Base-by-base conservation (phyloP, 192 early-diverging fungal species). In the Chytriomyces sp. region DNA sequence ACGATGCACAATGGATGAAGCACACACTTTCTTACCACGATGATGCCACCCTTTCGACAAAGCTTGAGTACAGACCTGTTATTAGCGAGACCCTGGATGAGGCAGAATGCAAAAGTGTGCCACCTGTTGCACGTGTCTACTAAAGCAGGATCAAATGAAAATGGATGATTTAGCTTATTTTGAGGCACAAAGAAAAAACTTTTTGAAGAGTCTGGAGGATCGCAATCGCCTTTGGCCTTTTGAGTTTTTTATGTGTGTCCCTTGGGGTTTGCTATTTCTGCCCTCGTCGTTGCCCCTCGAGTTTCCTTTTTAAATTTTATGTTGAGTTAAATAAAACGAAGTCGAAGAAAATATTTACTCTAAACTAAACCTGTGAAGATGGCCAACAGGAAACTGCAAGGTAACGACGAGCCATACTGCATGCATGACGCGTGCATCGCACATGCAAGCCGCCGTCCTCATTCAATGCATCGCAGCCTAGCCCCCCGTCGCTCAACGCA, bases 1-100 rank as follows among this genome's bases (percentile, higher is more conserved):
- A 97, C 86, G 97, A 99, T 83, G 82, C 86, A 67, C 87, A 95
- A 79, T 99, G 95, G 96, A 96, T 97, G 95, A 98, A 97, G 91
- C 97, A 99, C 89, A 96, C 95, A 69, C 88, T 99, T 61, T 96
- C 97, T 57, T 96, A 91, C 89, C 92, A 95, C 88, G 86, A 94
- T 81, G 92, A 92, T 73, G 84, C 93, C 74, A 90, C 91, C 67
- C 88, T 90, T 61, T 83, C 90, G 10, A 91, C 94, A 61, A 89
- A 86, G 70, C 87, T 99, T 62, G 84, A 83, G 72, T 97, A 99
- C 90, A 91, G 97, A 69, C 80, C 74, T n/a, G 96, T 97, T 70
- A 89, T 89, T 10, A 80, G 73, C 71, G 82, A 85, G 69, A 98
- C 97, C 59, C 86, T 99, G 76, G 97, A 99, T 79, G 94, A 94